These are phyloP conservation scores for Podila epicladia DNA, from an alignment of 192 early-diverging fungal species.

Conservation along the genomic window DNA sequence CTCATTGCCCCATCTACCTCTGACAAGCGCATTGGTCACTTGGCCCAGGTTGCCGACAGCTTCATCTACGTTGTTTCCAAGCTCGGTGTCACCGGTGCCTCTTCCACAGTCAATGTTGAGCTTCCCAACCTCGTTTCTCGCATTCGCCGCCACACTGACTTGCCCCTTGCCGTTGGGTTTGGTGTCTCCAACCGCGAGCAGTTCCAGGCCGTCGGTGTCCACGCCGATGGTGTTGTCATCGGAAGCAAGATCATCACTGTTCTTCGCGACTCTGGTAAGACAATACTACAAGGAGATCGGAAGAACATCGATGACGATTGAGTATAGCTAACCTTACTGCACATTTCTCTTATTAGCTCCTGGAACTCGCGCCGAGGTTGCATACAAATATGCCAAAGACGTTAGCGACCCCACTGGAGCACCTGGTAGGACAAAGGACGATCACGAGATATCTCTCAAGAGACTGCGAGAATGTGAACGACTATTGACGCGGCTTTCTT, in stretches of 20 bases:
- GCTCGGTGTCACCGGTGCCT: constrained; percentile 94
- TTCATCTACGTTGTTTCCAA: constrained; percentile 97
- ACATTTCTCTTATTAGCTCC: constrained; percentile 22
- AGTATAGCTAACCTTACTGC: background rate
- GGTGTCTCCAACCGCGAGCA: constrained; percentile 93
- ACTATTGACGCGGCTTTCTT: background rate
- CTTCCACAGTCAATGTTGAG: constrained; percentile 68
- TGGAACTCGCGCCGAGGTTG: constrained; percentile 51
- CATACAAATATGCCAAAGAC: constrained; percentile 59
- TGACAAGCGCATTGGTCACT: constrained; percentile 79
- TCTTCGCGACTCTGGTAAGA: constrained; percentile 68
- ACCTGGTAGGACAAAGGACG: constrained; percentile 26
- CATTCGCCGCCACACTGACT: constrained; percentile 80
- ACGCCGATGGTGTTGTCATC: constrained; percentile 97
- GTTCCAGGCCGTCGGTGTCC: constrained; percentile 82
- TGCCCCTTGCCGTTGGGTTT: constrained; percentile 97
- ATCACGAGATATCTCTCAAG: background rate
- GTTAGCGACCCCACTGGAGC: constrained; percentile 52
- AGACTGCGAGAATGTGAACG: background rate
- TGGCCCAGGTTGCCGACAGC: constrained; percentile 85
- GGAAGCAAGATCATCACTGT: constrained; percentile 91
- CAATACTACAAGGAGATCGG: background rate
- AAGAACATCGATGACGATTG: too few relatives aligned
- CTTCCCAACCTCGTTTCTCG: constrained; percentile 78
- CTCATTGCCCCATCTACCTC: constrained; percentile 95